Percentiles rank a stretch among this genome's conserved stretches.
Evolutionary conservation across 306 rosid species (phyloP).

Genomic region (Prunus armeniaca): DNA sequence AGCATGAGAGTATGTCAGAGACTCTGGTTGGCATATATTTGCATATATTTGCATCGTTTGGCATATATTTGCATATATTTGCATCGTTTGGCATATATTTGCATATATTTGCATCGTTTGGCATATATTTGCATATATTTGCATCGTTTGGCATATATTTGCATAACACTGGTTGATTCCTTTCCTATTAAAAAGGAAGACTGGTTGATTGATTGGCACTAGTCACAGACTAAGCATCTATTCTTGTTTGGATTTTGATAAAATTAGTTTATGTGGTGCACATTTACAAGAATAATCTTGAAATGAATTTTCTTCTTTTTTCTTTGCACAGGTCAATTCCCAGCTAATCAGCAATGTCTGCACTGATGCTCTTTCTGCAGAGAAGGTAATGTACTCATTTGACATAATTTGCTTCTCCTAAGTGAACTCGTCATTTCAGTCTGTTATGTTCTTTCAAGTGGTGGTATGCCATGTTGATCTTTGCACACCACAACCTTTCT

Average conservation of each 20-base stretch:
- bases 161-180: neutral
- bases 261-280: neutral
- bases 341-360: conserved; percentile 98
- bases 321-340: conserved; percentile 77
- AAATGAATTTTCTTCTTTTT: neutral
- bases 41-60: no score
- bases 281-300: conserved; percentile 1
- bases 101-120: no score
- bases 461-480: neutral
- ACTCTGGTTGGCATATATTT: no score
- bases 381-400: conserved; percentile 59
- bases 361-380: conserved; percentile 96
- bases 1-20: neutral
- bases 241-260: neutral
- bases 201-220: neutral
- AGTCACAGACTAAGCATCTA: neutral
- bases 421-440: neutral
- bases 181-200: neutral
- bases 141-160: no score
- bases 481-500: neutral
- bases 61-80: no score
- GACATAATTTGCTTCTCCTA: neutral
- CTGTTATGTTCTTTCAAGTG: neutral
- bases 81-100: no score
- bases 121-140: no score